A percentile compares a stretch with the other conserved stretches of the same genome.
Evolutionary conservation across 208 protist genomes (phyloP).

Genomic region (Trypanosoma vivax): DNA sequence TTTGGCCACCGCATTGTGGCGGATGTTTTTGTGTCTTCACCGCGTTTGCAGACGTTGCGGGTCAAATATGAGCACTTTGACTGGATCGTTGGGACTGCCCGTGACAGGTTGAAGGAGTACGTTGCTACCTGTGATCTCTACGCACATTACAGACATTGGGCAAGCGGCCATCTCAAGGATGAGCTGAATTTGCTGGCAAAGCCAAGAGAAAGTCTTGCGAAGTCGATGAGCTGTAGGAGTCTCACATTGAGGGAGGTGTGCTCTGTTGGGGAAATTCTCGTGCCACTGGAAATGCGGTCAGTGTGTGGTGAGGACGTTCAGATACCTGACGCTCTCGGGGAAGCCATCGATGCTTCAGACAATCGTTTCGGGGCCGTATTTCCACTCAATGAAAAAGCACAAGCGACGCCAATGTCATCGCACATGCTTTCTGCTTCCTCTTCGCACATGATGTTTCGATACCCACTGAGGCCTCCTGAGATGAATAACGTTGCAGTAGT

Average conservation of each 20-base stretch:
- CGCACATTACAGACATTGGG: conserved; percentile 53
- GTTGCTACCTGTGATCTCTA: conserved; percentile 56
- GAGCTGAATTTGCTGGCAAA: conserved; percentile 48
- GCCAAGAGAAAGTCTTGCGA: conserved; percentile 21
- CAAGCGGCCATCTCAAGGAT: conserved; percentile 48
- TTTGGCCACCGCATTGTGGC: conserved; percentile 77
- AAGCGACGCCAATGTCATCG: too few species aligned
- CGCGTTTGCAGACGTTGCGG: conserved; percentile 43
- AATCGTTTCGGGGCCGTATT: too few species aligned
- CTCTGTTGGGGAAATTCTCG: conserved; percentile 17
- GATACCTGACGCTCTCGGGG: too few species aligned
- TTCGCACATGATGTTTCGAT: conserved; percentile 32
- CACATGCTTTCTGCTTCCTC: conserved; percentile 6
- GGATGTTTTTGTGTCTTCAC: conserved; percentile 72
- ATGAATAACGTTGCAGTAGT: conserved; percentile 32
- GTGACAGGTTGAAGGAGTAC: conserved; percentile 77
- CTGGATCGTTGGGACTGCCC: conserved; percentile 74
- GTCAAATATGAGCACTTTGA: conserved; percentile 87
- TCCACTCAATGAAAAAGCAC: too few species aligned
- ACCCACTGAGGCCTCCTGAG: conserved; percentile 27
- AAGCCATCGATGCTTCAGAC: too few species aligned
- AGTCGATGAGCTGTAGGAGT: conserved; percentile 3
- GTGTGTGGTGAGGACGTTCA: too few species aligned
- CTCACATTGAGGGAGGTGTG: conserved; percentile 9
- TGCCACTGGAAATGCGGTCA: too few species aligned